Evolutionary conservation across 2,329 filamentous ascomycete species (phyloP).

Genomic region (Alternaria novae-zelandiae): DNA sequence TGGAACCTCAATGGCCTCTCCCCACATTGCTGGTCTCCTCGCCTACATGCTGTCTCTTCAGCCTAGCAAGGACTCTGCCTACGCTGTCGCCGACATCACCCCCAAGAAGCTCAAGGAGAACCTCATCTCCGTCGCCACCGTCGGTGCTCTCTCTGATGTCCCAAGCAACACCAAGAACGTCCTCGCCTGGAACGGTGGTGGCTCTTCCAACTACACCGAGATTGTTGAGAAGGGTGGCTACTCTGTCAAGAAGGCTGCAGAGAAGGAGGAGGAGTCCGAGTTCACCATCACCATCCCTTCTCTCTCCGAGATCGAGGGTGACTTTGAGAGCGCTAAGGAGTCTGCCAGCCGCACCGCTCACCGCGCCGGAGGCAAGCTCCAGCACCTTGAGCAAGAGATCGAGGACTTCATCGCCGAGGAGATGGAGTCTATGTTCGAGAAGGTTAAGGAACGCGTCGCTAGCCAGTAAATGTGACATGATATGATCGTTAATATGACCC

Average conservation of each 20-base stretch:
- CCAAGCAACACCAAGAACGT: constrained; percentile 89
- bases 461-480: constrained; percentile 34
- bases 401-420: constrained; percentile 57
- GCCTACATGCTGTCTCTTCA: constrained; percentile 98
- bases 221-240: constrained; percentile 80
- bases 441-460: constrained; percentile 51
- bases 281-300: constrained; percentile 48
- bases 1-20: constrained; percentile 98
- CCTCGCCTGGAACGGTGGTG: constrained; percentile 98
- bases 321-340: constrained; percentile 46
- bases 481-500: constrained; percentile 1
- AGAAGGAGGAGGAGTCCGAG: constrained; percentile 46
- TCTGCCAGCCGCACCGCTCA: constrained; percentile 50
- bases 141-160: constrained; percentile 78
- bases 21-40: constrained; percentile 93
- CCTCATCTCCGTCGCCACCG: constrained; percentile 82
- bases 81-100: constrained; percentile 85
- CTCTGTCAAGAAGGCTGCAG: constrained; percentile 53
- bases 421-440: constrained; percentile 62
- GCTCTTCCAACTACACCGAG: constrained; percentile 85
- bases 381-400: constrained; percentile 53
- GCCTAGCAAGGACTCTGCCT: constrained; percentile 87
- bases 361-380: constrained; percentile 54
- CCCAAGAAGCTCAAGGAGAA: constrained; percentile 93
- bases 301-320: constrained; percentile 42